Evolutionary conservation across 768 basidiomycete species (phyloP).

Genomic region (Suillus discolor): DNA sequence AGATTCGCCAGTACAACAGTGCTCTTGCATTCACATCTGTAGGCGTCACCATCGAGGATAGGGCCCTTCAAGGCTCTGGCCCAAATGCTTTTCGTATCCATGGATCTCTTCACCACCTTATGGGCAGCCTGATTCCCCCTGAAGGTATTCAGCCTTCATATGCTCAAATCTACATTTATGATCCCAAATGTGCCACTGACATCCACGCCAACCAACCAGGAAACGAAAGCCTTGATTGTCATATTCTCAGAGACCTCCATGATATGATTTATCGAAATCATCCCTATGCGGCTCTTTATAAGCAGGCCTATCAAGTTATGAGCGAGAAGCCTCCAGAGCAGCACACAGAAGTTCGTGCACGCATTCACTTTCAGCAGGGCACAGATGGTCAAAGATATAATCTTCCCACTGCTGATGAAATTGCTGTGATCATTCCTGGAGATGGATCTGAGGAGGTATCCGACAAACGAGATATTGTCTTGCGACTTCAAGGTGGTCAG

Average conservation of each 20-base stretch:
- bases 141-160: conserved; percentile 27
- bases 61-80: conserved; percentile 30
- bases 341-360: conserved; percentile 15
- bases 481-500: conserved; percentile 21
- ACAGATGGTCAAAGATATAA: conserved; percentile 44
- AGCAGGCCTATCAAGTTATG: conserved; percentile 37
- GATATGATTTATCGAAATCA: conserved; percentile 20
- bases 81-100: conserved; percentile 38
- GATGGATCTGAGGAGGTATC: conserved; percentile 19
- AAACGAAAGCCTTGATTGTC: conserved; percentile 26
- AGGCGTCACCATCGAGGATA: conserved; percentile 31
- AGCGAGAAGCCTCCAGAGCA: conserved; percentile 18
- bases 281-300: conserved; percentile 33
- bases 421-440: conserved; percentile 39
- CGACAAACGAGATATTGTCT: conserved; percentile 37
- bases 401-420: conserved; percentile 43
- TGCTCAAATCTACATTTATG: conserved; percentile 46
- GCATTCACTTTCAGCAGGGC: conserved; percentile 10
- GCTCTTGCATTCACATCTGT: conserved; percentile 44
- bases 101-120: conserved; percentile 39
- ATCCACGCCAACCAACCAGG: conserved; percentile 11
- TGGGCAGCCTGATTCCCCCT: conserved; percentile 34
- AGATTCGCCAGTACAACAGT: conserved; percentile 44
- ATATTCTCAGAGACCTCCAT: conserved; percentile 29
- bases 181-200: conserved; percentile 37